Evolutionary conservation across 306 rosid genomes (phyloP).

Genomic region (Quercus berberidifolia): DNA sequence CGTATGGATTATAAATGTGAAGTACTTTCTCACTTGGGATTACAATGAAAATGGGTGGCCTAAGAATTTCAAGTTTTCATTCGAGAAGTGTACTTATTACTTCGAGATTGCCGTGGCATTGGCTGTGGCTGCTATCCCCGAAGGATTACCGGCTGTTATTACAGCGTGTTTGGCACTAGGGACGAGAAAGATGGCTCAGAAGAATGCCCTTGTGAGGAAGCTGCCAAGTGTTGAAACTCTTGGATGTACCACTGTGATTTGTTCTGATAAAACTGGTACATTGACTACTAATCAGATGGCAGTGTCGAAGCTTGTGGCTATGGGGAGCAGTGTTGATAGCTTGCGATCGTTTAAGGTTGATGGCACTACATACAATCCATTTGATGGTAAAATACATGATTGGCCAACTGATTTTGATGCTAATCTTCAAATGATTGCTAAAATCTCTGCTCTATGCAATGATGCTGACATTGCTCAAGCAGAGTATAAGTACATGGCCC

Average conservation of each 20-base stretch:
- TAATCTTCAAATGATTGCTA: slow-evolving; percentile 67
- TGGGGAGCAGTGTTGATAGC: slow-evolving; percentile 38
- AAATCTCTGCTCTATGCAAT: slow-evolving; percentile 66
- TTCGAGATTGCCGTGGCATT: slow-evolving; percentile 60
- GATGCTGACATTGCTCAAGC: slow-evolving; percentile 59
- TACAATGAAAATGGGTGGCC: slow-evolving; percentile 46
- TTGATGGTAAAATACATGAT: slow-evolving; percentile 58
- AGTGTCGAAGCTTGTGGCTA: slow-evolving; percentile 62
- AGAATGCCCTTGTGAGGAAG: slow-evolving; percentile 69
- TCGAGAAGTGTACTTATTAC: slow-evolving; percentile 58
- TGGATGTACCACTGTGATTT: slow-evolving; percentile 58
- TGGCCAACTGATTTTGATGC: slow-evolving; percentile 66
- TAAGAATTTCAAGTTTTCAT: slow-evolving; percentile 45
- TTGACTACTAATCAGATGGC: slow-evolving; percentile 78
- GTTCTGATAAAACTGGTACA: slow-evolving; percentile 59
- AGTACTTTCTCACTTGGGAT: slow-evolving; percentile 54
- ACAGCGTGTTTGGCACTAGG: slow-evolving; percentile 53
- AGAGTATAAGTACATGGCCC: slow-evolving; percentile 51
- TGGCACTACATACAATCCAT: slow-evolving; percentile 69
- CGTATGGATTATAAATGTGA: slow-evolving; percentile 56
- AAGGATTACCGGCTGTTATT: slow-evolving; percentile 57
- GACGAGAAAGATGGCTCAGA: slow-evolving; percentile 58
- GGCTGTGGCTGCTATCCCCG: slow-evolving; percentile 66
- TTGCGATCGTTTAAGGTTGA: slow-evolving; percentile 63
- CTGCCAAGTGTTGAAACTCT: slow-evolving; percentile 61